Evolutionary conservation across 2,329 filamentous ascomycete species (phyloP).

Genomic region (Stagonosporopsis chrysanthemi): DNA sequence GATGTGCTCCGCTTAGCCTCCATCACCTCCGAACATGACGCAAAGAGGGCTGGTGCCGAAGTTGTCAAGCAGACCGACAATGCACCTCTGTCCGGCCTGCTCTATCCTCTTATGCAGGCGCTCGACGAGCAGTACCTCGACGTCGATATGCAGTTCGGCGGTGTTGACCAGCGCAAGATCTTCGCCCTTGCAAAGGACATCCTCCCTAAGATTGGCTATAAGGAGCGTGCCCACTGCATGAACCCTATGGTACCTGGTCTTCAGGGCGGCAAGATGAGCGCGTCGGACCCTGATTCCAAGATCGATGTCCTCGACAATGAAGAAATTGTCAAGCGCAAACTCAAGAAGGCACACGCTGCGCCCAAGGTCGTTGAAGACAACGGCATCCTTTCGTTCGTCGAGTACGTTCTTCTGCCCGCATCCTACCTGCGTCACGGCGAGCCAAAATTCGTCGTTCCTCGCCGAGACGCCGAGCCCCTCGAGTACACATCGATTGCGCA

Average conservation of each 20-base stretch:
- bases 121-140: conserved; percentile 84
- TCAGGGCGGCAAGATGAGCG: conserved; percentile 80
- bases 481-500: conserved; percentile 79
- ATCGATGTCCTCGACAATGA: conserved; percentile 88
- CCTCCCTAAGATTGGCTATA: conserved; percentile 85
- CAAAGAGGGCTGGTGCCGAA: conserved; percentile 89
- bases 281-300: conserved; percentile 77
- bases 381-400: conserved; percentile 84
- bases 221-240: conserved; percentile 74
- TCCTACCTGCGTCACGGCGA: conserved; percentile 64
- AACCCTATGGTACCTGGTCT: conserved; percentile 92
- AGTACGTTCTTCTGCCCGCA: conserved; percentile 84
- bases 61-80: conserved; percentile 92
- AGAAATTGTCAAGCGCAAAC: conserved; percentile 72
- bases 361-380: conserved; percentile 83
- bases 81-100: conserved; percentile 73
- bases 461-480: conserved; percentile 74
- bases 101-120: conserved; percentile 88
- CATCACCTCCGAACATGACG: conserved; percentile 77
- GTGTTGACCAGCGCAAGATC: conserved; percentile 82
- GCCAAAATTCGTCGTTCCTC: conserved; percentile 72
- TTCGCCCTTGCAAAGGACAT: conserved; percentile 86
- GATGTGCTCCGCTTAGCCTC: conserved; percentile 81
- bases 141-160: conserved; percentile 86
- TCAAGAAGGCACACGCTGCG: conserved; percentile 79